Percentiles rank a stretch among this genome's conserved stretches.
Conservation (phyloP, 805 yeast genomes). For the Ogataea methanolica region DNA sequence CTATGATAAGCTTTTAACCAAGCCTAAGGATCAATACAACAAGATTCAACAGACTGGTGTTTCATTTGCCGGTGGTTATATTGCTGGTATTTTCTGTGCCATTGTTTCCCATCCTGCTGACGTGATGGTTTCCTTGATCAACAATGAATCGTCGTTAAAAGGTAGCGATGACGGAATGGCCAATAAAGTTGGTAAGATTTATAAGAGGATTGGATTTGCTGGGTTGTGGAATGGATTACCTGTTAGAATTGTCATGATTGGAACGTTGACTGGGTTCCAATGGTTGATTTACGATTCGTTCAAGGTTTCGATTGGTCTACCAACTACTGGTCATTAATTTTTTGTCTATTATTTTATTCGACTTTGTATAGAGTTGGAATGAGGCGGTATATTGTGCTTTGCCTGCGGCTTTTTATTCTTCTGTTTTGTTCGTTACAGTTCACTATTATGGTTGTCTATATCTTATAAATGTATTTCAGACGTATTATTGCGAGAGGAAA, state of each 20-base stretch:
- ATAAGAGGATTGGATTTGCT: slow-evolving; percentile 74
- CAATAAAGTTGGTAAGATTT: slow-evolving; percentile 68
- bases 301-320: slow-evolving; percentile 90
- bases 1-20: slow-evolving; percentile 62
- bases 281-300: slow-evolving; percentile 96
- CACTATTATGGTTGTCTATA: no score
- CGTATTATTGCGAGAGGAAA: no score
- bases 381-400: no score
- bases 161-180: slow-evolving; percentile 72
- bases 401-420: no score
- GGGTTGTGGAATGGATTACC: slow-evolving; percentile 96
- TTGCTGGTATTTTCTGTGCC: slow-evolving; percentile 97
- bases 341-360: no score
- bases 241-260: slow-evolving; percentile 94
- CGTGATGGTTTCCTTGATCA: slow-evolving; percentile 93
- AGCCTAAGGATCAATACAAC: slow-evolving; percentile 66
- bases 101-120: slow-evolving; percentile 98
- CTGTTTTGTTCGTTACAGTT: no score
- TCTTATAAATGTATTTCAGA: no score
- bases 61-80: slow-evolving; percentile 90
- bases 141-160: slow-evolving; percentile 58
- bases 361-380: no score
- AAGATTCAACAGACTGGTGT: slow-evolving; percentile 85
- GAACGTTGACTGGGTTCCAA: slow-evolving; percentile 95
- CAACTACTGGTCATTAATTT: slow-evolving; percentile 71